Evolutionary conservation across 1,284 basidiomycete genomes (phyloP), one percentile per base, ranked within the genome.

Genomic region (Mycosarcoma mackinlayi): DNA sequence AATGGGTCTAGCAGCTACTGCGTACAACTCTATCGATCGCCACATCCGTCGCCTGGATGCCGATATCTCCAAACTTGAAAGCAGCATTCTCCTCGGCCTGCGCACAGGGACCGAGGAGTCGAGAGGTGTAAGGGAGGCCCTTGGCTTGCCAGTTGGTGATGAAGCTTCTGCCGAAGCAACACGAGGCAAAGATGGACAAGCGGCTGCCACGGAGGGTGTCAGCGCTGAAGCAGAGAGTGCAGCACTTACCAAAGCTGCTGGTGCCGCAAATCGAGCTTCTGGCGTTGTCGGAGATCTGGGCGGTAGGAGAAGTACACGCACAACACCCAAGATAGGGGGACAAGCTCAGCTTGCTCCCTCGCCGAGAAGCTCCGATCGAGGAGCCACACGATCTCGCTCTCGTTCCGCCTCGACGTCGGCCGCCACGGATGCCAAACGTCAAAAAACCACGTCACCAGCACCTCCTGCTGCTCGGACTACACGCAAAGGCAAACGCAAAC

Each of bases 31-130:
- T 80, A 83, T 86, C 34, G 86, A 86, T 64, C 74, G 85, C 35
- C 85, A 86, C 66, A 85, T 86, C 47, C 81, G 85, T n/a, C 83
- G 85, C 3, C 81, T 86, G 19, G 86, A 86, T 74, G 83, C 80
- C 1, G 85, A 85, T 10, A 71, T 82, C 19, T 48, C 55, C 10
- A 77, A 77, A 37, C 74, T 69, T 44, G 79, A 81, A 19, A 49
- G 45, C 35, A 76, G 75, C 35, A 67, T 81, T 9, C 53, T 77
- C 8, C 67, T 79, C 4, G 77, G 77, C 0, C 39, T 81, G 6
- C 56, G 75, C 13, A 57, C 60, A 7, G 76, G 76, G 1, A 75
- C 71, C 6, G 66, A 78, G 42, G 71, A 77, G 25, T 72, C 67
- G 10, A 34, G 71, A 1, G 62, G 68, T 7, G 55, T 63, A 3